These are phyloP conservation scores for Hypholoma fasciculare DNA, from an alignment of 768 basidiomycete species.

Conservation along the genomic window DNA sequence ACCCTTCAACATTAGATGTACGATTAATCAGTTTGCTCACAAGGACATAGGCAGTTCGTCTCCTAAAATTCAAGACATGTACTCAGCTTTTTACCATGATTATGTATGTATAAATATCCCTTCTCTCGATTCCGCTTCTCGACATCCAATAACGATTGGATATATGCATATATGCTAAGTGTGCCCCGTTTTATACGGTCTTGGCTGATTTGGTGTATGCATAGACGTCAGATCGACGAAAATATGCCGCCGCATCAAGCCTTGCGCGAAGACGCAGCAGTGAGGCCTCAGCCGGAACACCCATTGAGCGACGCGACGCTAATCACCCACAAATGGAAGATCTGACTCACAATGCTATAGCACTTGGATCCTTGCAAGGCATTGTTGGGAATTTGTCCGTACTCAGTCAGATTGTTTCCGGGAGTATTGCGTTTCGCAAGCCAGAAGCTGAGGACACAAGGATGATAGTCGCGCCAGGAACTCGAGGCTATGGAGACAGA, in stretches of 20 bases:
- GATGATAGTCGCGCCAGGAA: too few relatives aligned
- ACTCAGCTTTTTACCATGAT: conserved; percentile 6
- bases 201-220: conserved; percentile 17
- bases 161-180: conserved; percentile 18
- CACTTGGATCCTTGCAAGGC: too few relatives aligned
- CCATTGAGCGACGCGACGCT: too few relatives aligned
- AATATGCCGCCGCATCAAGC: neutral
- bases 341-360: too few relatives aligned
- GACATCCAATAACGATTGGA: neutral
- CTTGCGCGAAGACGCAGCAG: too few relatives aligned
- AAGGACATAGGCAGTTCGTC: conserved; percentile 3
- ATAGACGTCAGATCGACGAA: conserved; percentile 8
- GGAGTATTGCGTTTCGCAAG: too few relatives aligned
- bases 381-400: too few relatives aligned
- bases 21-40: conserved; percentile 8
- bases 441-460: too few relatives aligned
- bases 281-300: too few relatives aligned
- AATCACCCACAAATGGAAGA: too few relatives aligned
- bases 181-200: conserved; percentile 17
- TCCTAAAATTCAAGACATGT: conserved; percentile 10
- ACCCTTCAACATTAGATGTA: conserved; percentile 8
- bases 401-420: too few relatives aligned
- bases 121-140: neutral
- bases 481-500: too few relatives aligned
- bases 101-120: conserved; percentile 18